These are phyloP conservation scores for Populus hybrid DNA, from an alignment of 441 rosid genomes.

Conservation along the genomic window DNA sequence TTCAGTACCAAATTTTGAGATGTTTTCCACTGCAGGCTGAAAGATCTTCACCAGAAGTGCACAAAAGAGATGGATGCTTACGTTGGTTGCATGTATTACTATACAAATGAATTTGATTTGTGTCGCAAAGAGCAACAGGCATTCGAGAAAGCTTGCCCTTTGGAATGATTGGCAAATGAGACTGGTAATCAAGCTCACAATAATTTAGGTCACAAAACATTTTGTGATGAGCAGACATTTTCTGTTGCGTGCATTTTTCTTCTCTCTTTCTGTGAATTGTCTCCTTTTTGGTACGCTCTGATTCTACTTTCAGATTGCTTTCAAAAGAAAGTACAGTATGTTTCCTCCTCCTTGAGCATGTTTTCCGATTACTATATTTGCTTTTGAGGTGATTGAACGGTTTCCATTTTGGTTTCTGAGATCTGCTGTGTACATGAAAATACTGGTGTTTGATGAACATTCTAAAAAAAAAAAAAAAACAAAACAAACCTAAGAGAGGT, in stretches of 20 bases:
- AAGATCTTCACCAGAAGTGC: conserved; percentile 88
- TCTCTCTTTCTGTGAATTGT: neutral
- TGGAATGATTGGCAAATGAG: conserved; percentile 45
- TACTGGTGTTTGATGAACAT: neutral
- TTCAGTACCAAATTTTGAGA: neutral
- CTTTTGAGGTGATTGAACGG: neutral
- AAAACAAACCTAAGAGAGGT: too few relatives aligned
- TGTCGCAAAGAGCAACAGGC: conserved; percentile 96
- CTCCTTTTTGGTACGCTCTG: conserved; percentile 6
- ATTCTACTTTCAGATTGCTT: conserved; percentile 7
- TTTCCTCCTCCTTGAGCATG: neutral
- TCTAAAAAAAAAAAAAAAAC: too few relatives aligned
- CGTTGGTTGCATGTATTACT: conserved; percentile 94
- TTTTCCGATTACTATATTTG: neutral
- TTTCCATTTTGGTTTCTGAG: neutral
- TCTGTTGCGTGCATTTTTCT: conserved; percentile 19
- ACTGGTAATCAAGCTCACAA: conserved; percentile 19
- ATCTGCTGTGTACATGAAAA: neutral
- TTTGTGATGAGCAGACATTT: conserved; percentile 30
- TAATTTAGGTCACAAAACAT: conserved; percentile 23
- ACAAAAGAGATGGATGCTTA: conserved; percentile 86
- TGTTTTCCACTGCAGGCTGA: conserved; percentile 54
- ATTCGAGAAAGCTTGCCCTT: conserved; percentile 88
- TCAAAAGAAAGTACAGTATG: neutral
- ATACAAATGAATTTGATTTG: conserved; percentile 87